Evolutionary conservation across 805 yeast species (phyloP), one percentile per base, ranked within the genome.

Genomic region (Ogataea thermomethanolica): DNA sequence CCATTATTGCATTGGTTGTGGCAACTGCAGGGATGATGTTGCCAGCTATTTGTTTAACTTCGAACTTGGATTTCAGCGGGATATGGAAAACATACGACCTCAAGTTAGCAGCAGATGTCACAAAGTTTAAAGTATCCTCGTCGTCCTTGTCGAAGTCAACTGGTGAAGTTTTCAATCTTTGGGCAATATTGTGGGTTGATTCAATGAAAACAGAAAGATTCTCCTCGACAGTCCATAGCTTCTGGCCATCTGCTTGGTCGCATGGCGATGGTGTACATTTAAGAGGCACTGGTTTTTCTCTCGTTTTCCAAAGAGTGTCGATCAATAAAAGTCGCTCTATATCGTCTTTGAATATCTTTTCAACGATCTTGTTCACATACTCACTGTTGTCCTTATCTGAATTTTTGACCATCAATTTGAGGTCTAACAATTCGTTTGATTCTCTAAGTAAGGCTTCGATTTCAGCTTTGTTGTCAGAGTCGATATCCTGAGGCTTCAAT

Each of bases 21-120:
- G 99, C 98, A 51, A 95, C 90, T 0, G 99, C 99, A 0, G 99
- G 99, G 29, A 93, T 93, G 53, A 93, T 93, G 61, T 91, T 93
- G 5, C 99, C 99, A 0, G 99, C 99, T 48, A 91, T 89, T 55
- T 85, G 95, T 59, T 93, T 93, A 46, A 85, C 77, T 45, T 88
- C 95, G 57, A 95, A 93, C 44, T 85, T 81, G 3, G 93, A 72
- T 56, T 84, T 82, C 37, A 69, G 50, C 25, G 80, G 84, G 41
- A 90, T 89, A 17, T 71, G 68, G 56, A 90, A 91, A 2, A 85
- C 72, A 35, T 54, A 56, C 0, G 91, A 81, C 48, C 96, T 71
- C 34, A 90, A 69, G 54, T 89, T 88, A 0, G 96, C 79, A 1
- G 96, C 79, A 0, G 96, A 79, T 2, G 79, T 83, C 4, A 95